Evolutionary conservation across 306 rosid species (phyloP), one percentile per base, ranked within the genome.

Genomic region (Datisca glomerata): DNA sequence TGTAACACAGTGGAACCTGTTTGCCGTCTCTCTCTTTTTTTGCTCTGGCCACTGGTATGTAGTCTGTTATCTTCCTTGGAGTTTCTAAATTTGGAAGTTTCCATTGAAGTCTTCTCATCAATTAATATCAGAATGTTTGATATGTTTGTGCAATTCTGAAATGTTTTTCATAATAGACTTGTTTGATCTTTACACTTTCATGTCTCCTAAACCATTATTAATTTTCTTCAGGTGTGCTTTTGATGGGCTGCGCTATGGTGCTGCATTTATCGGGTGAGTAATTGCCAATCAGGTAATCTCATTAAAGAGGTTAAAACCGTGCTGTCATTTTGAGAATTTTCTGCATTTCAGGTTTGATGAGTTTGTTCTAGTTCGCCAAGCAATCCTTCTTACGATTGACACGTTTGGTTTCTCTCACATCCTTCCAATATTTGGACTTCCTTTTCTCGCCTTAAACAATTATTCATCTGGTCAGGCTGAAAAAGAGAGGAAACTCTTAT

Each of bases 41-140:
- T 71, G 93, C 83, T 71, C 89, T 6, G 97, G 97, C 42, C 97
- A 87, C 70, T 87, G 97, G 97, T 87, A 71, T 45, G 75, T 40
- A 56, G 42, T n/a, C n/a, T n/a, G n/a, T n/a, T n/a, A n/a, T n/a
- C n/a, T n/a, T n/a, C n/a, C n/a, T n/a, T n/a, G n/a, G n/a, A n/a
- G n/a, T n/a, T n/a, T n/a, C n/a, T n/a, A n/a, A n/a, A n/a, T n/a
- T n/a, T n/a, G n/a, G n/a, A n/a, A n/a, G n/a, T 52, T 47, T 60
- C 31, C 41, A 45, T 44, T 23, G 36, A 31, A 8, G n/a, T 8
- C 33, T 47, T 19, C 11, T n/a, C 18, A 18, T 37, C 12, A 31
- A 17, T 3, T 19, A 6, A 16, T 20, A 15, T 49, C 15, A 15
- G 9, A 49, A 13, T 49, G 21, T 35, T 24, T 35, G 12, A 28